A percentile compares a stretch with the other conserved stretches of the same genome.
Evolutionary conservation across 805 yeast species (phyloP).

Genomic region (Hermanozyma aechmeae): DNA sequence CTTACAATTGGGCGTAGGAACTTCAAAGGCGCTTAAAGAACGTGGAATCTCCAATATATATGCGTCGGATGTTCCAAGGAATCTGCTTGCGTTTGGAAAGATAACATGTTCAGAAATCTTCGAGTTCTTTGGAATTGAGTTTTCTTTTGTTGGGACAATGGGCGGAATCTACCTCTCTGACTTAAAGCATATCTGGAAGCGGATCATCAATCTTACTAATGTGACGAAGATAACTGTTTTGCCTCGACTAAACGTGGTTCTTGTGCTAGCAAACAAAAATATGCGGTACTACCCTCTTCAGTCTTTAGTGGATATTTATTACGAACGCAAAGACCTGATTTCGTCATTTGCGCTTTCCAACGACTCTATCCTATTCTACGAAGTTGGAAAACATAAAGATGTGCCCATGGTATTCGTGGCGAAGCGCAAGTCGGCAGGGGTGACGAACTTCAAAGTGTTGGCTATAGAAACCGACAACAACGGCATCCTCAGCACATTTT

Average conservation of each 20-base stretch:
- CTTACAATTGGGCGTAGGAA: conserved; percentile 19
- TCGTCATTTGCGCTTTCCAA: conserved; percentile 42
- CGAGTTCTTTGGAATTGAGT: conserved; percentile 33
- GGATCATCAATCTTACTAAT: conserved; percentile 41
- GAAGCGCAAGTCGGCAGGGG: conserved; percentile 38
- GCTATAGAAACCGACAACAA: conserved; percentile 49
- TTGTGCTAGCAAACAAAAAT: conserved; percentile 49
- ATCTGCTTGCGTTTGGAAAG: conserved; percentile 20
- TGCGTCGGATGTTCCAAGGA: neutral
- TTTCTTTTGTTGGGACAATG: conserved; percentile 49
- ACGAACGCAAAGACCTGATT: conserved; percentile 27
- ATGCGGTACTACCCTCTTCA: conserved; percentile 58
- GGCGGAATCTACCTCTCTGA: conserved; percentile 55
- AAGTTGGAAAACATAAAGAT: conserved; percentile 60
- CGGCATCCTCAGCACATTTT: conserved; percentile 31
- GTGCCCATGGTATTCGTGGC: conserved; percentile 48
- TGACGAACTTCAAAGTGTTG: conserved; percentile 47
- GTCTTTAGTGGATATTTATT: conserved; percentile 50
- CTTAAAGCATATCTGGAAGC: conserved; percentile 43
- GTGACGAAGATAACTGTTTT: conserved; percentile 57
- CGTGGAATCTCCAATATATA: conserved; percentile 10
- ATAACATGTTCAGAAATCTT: conserved; percentile 39
- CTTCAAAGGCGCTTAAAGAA: conserved; percentile 10
- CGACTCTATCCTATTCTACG: conserved; percentile 48
- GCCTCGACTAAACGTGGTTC: conserved; percentile 42